These are phyloP conservation scores for Peribolospora baueri DNA, from an alignment of 768 basidiomycete species.

Conservation along the genomic window DNA sequence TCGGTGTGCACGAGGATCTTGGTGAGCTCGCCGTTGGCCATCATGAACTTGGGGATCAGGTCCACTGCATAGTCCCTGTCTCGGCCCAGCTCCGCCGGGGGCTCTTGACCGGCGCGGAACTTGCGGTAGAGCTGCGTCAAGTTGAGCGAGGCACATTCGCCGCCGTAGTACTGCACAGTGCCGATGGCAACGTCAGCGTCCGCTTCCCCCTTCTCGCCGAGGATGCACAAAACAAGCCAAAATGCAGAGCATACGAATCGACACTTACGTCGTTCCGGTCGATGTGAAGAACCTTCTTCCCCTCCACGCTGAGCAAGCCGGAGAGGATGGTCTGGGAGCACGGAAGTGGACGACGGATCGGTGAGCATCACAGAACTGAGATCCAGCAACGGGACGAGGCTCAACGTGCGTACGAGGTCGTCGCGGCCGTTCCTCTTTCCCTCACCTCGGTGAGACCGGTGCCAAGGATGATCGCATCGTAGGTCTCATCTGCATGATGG, in stretches of 20 bases:
- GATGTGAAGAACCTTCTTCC: slow-evolving; percentile 98
- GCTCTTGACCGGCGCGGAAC: slow-evolving; percentile 52
- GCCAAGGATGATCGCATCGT: slow-evolving; percentile 42
- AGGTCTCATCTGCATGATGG: neutral
- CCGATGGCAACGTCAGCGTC: slow-evolving; percentile 2
- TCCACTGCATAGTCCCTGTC: slow-evolving; percentile 97
- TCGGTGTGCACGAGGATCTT: slow-evolving; percentile 97
- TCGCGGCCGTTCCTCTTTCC: neutral
- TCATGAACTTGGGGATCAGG: slow-evolving; percentile 97
- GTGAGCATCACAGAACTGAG: neutral
- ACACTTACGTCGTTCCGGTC: slow-evolving; percentile 28
- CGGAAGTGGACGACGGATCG: neutral
- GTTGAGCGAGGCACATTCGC: neutral
- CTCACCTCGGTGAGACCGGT: slow-evolving; percentile 51
- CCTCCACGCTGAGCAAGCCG: slow-evolving; percentile 91
- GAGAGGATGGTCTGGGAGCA: slow-evolving; percentile 73
- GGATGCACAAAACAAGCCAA: neutral
- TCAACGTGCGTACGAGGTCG: neutral
- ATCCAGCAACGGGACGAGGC: neutral
- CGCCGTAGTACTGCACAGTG: neutral
- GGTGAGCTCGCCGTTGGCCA: slow-evolving; percentile 88
- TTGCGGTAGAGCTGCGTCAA: slow-evolving; percentile 64
- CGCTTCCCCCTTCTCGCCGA: too few species aligned
- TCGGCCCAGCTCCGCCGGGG: slow-evolving; percentile 67
- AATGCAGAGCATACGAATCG: neutral